Base-by-base conservation (phyloP, 2,329 filamentous ascomycete species). In the Chrysoporthe cubensis region DNA sequence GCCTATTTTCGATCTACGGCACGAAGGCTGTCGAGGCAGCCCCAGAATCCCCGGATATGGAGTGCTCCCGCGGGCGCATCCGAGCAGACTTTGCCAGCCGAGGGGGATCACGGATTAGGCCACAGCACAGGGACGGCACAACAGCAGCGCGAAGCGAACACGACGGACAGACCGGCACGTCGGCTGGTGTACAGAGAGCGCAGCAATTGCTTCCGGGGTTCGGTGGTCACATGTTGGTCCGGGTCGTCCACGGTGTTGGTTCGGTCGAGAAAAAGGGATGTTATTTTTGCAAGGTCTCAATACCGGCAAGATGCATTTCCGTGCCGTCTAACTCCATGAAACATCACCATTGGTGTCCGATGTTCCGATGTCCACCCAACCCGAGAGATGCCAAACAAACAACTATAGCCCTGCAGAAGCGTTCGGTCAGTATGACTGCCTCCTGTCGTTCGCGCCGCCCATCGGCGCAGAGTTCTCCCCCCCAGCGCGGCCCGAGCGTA, bases 71-170 rank as follows among this genome's bases (percentile, higher is more conserved):
- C 65, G 75, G 74, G 76, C 77, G 79, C 76, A 80, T 80, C 81
- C 81, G 81, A 85, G 82, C 80, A 87, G 78, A 79, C 84, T 85
- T 87, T 76, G 76, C 85, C 77, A 84, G 86, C 86, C 86, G 84
- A 50, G 62, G 59, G 62, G 34, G 26, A 18, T 63, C 66, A 67
- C 61, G 3, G 54, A 6, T 13, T 42, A 48, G 40, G n/a, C 14
- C 43, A 46, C 26, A 43, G 44, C 37, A 11, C 34, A 21, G 16
- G 34, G 40, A 26, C 18, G 18, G 43, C 40, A 16, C 34, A 56
- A 48, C 1, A 37, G n/a, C 18, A 58, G 43, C 59, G 21, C 32
- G 11, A 46, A 46, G 44, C 6, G 16, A 57, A 40, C 14, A 11
- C 4, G 9, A 52, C 18, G 4, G 50, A 14, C 21, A 52, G 50